These are phyloP conservation scores for Populus davidiana DNA, from an alignment of 345 rosid species.

Conservation along the genomic window DNA sequence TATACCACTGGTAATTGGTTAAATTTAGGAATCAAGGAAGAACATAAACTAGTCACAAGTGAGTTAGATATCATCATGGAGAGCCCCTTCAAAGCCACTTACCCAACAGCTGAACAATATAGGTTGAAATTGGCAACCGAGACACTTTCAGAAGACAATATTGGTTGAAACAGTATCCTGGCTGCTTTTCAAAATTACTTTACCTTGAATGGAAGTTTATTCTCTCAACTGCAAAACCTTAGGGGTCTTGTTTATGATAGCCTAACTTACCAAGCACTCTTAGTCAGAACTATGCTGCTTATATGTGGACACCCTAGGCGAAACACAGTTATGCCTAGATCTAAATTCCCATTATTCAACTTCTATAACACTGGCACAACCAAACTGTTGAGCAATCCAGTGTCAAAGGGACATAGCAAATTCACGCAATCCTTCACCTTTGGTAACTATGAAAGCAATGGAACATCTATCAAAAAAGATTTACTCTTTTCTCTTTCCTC, in stretches of 20 bases:
- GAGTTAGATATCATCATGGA: neutral
- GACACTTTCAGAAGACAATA: neutral
- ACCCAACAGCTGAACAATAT: neutral
- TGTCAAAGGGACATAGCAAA: neutral
- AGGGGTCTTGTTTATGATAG: neutral
- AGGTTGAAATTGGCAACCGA: neutral
- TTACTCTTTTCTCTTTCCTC: neutral
- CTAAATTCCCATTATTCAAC: neutral
- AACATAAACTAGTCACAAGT: neutral
- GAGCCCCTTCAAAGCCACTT: neutral
- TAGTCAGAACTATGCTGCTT: neutral
- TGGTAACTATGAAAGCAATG: neutral
- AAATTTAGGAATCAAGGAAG: neutral
- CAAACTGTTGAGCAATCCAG: neutral
- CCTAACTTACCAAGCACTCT: neutral
- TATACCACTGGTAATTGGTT: neutral
- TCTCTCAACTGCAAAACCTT: neutral
- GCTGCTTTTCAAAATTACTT: neutral
- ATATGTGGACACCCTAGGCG: neutral
- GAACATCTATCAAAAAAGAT: neutral
- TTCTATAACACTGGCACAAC: neutral
- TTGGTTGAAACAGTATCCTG: neutral
- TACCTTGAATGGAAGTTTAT: neutral
- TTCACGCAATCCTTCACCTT: neutral
- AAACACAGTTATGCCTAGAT: neutral